Percentiles rank a stretch among this genome's conserved stretches.
Evolutionary conservation across 495 filamentous ascomycete species (phyloP).

Genomic region (Penicillium canariense): DNA sequence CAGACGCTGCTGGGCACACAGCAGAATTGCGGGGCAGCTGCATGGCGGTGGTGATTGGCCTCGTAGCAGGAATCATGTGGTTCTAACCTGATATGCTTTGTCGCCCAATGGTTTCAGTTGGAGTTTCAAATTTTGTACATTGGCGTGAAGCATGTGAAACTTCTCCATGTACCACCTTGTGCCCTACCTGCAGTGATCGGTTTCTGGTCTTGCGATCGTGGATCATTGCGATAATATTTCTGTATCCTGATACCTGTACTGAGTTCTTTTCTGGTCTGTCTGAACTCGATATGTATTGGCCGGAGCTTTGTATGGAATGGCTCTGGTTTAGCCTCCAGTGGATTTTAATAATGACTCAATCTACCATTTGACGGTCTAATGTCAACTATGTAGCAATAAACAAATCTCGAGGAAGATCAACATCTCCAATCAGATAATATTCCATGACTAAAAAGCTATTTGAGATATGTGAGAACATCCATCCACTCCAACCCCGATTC

Average conservation of each 20-base stretch:
- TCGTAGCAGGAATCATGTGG: slow-evolving; percentile 44
- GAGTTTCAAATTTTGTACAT: background rate
- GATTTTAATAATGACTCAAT: slow-evolving; percentile 21
- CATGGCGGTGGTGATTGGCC: slow-evolving; percentile 44
- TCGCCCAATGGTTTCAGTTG: background rate
- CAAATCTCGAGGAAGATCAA: no score
- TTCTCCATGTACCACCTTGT: background rate
- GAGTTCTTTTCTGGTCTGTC: slow-evolving; percentile 20
- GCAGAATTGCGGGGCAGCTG: slow-evolving; percentile 37
- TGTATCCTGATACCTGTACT: slow-evolving; percentile 23
- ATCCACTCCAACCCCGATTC: no score
- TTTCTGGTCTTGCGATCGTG: background rate
- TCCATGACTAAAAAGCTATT: no score
- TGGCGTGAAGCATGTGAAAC: background rate
- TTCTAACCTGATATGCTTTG: slow-evolving; percentile 21
- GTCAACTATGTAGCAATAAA: no score
- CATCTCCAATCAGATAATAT: no score
- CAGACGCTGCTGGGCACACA: slow-evolving; percentile 30
- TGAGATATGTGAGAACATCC: no score
- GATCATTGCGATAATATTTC: background rate
- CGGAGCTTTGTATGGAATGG: slow-evolving; percentile 20
- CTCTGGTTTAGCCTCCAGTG: slow-evolving; percentile 29
- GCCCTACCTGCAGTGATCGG: background rate
- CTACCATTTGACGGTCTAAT: no score
- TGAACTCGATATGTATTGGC: slow-evolving; percentile 10